Base-by-base conservation (phyloP, 1,284 basidiomycete species). In the Sanghuangporus sanghuang region DNA sequence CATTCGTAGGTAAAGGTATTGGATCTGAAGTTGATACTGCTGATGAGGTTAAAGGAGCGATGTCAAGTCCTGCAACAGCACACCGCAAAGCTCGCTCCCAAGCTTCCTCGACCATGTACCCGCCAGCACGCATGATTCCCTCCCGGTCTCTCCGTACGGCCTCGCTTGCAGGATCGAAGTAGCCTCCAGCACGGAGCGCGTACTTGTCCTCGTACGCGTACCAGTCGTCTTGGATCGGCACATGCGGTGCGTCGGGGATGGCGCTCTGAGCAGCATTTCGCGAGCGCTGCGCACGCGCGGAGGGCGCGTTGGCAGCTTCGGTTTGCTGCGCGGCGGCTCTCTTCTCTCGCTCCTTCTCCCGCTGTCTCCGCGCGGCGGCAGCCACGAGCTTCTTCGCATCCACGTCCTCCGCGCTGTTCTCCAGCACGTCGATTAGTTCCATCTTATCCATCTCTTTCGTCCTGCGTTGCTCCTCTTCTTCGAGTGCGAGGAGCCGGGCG, bases 71-170 rank as follows among this genome's bases (percentile, higher is more conserved):
- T 62, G 90, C 89, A 21, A 95, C 88, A 1, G 92, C 90, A 68
- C 76, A 84, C 58, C 89, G 78, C 54, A 96, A 73, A 23, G 93
- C 93, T 69, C 93, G 82, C 69, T 91, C 89, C 95, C 95, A 96
- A 57, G 92, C 92, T 72, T 94, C 86, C 64, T 88, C 83, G 9
- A 94, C 78, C 68, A 81, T 81, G 72, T 92, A 97, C 1, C 93
- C 95, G 16, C 93, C 95, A 8, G 86, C 93, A 50, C 89, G 79
- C 83, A 93, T 90, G 69, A 90, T 87, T 3, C 90, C 89, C 67
- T 93, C 89, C 61, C 82, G 76, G 69, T 95, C 92, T 69, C 84
- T 84, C 68, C 88, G 80, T 6, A 92, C 85, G 3, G 86, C 87
- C 64, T 90, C 90, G 68, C 89, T 91, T 67, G 82, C 77, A 38